Evolutionary conservation across 2,329 filamentous ascomycete species (phyloP).

Genomic region (Juglanconis oblonga): DNA sequence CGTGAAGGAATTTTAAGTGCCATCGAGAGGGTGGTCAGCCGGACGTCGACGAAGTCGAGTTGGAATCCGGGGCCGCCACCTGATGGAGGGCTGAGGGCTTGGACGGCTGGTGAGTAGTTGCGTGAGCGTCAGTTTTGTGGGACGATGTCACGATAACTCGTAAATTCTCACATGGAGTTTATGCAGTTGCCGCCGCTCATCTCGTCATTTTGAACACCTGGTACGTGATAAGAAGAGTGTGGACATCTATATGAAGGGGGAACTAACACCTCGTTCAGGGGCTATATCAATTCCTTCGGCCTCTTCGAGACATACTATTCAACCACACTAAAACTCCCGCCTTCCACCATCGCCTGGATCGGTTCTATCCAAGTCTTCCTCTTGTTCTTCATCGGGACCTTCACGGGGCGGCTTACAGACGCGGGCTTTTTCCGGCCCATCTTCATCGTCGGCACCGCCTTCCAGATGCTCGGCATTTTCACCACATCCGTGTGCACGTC

Average conservation of each 20-base stretch:
- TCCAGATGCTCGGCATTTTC: constrained; percentile 47
- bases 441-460: constrained; percentile 36
- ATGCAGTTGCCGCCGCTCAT: constrained; percentile 37
- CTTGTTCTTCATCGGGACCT: constrained; percentile 52
- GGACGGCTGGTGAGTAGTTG: constrained; percentile 38
- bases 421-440: constrained; percentile 49
- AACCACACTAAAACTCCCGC: constrained; percentile 33
- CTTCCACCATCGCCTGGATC: constrained; percentile 52
- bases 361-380: constrained; percentile 53
- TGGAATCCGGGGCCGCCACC: constrained; percentile 46
- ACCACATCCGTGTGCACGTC: constrained; percentile 37
- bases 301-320: constrained; percentile 54
- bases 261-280: constrained; percentile 30
- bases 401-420: constrained; percentile 52
- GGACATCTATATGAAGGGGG: too few relatives aligned
- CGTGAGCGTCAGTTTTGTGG: background rate
- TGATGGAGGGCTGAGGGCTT: constrained; percentile 47
- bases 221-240: constrained; percentile 21
- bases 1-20: constrained; percentile 25
- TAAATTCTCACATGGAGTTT: background rate
- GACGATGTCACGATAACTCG: background rate
- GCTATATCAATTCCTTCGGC: constrained; percentile 55
- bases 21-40: constrained; percentile 37
- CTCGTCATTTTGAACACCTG: constrained; percentile 51
- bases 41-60: constrained; percentile 38